phyloP scores from a whole-genome alignment of 805 yeast genomes.

The Monosporozyma aerobia region DNA sequence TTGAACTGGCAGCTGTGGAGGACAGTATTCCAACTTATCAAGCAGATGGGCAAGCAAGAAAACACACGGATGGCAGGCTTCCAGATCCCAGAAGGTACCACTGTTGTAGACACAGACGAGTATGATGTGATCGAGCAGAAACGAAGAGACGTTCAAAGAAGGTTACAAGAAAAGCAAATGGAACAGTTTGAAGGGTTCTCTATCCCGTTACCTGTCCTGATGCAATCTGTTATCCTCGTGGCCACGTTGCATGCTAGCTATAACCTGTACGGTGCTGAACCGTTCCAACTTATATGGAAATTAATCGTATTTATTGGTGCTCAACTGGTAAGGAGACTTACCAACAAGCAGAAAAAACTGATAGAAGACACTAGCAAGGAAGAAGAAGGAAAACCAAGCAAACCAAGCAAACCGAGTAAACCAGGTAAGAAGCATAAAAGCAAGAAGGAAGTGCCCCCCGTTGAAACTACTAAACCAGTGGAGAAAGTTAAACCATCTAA shows the following conservation, averaged over 20 bases:
- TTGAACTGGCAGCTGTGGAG: too few species aligned
- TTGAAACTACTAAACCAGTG: background rate
- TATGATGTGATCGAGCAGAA: background rate
- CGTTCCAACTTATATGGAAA: slow-evolving; percentile 2
- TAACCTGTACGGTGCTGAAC: background rate
- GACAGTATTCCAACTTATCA: too few species aligned
- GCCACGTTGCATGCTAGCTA: slow-evolving; percentile 2
- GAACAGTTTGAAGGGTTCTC: background rate
- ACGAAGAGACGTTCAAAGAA: background rate
- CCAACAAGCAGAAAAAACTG: background rate
- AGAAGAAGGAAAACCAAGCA: background rate
- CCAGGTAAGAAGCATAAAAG: background rate
- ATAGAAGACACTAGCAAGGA: background rate
- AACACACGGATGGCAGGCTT: background rate
- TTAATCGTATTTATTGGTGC: slow-evolving; percentile 1
- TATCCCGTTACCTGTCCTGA: background rate
- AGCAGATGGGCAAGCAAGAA: too few species aligned
- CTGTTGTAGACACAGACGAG: background rate
- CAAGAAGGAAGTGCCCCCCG: background rate
- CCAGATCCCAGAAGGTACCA: background rate
- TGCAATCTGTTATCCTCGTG: slow-evolving; percentile 1
- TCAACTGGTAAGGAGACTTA: slow-evolving; percentile 1
- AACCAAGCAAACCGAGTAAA: too few species aligned
- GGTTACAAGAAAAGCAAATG: background rate
- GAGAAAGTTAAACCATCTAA: background rate